Evolutionary conservation across 2,329 filamentous ascomycete genomes (phyloP), one percentile per base, ranked within the genome.

Genomic region (Aspergillus tubingensis): DNA sequence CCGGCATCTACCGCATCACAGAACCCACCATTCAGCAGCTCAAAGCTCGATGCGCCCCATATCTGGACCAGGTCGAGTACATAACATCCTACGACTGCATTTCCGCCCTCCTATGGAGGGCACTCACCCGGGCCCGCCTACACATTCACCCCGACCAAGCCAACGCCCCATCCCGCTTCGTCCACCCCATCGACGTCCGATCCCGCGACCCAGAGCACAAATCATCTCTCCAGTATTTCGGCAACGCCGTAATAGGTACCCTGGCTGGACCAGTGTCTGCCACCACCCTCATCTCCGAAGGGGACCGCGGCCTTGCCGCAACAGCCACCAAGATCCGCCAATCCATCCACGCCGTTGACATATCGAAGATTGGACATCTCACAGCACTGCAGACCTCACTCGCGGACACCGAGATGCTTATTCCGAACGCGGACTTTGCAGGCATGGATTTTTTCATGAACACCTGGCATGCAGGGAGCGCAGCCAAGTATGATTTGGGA

Each of bases 61-160:
- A 63, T 3, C 38, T 67, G 6, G 41, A 50, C 19, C 61, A 43
- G 5, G 62, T 66, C 8, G 61, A 63, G 10, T 70, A 68, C 15
- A 54, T 71, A n/a, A 64, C 58, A n/a, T 68, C 68, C 2, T 71
- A 70, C 43, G 67, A 70, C 58, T 69, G 66, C 57, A 66, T 70
- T 17, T 63, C 68, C 11, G 68, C 66, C 32, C 57, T 69, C 27
- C 7, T 68, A n/a, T 71, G 68, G 68, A 64, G 32, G 5, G 52
- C 69, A 49, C 56, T 68, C 48, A 70, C 67, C 8, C 65, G 67
- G n/a, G 62, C 57, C 25, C 66, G 68, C n/a, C 51, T 69, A 3
- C 48, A 53, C 5, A 44, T 65, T 25, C 60, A 62, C 17, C 65
- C 67, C 0, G 62, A 66, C 3, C 65, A 62, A 55, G 17, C 23